These are phyloP conservation scores for Buxus sempervirens DNA, from an alignment of 164 flowering plant species.

Conservation along the genomic window DNA sequence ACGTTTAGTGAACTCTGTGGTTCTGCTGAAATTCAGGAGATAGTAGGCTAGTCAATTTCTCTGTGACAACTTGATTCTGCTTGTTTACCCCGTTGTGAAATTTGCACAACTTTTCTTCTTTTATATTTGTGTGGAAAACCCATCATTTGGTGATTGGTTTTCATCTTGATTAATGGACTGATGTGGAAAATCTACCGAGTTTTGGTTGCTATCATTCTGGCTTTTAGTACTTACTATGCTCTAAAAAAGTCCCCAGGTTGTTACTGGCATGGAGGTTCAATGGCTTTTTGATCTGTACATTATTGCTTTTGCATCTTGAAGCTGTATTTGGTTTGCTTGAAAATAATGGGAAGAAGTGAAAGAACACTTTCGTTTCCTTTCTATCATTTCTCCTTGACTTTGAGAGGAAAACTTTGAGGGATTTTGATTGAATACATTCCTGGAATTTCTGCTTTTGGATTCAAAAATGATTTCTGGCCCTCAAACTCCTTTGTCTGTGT, in stretches of 20 bases:
- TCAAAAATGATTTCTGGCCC: too few species aligned
- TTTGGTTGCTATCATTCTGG: background rate
- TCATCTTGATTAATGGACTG: background rate
- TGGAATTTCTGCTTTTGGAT: too few species aligned
- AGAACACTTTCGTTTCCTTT: too few species aligned
- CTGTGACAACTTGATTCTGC: background rate
- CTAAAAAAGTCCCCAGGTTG: background rate
- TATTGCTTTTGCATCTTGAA: too few species aligned
- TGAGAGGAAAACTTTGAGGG: too few species aligned
- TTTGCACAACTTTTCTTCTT: background rate
- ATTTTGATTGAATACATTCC: too few species aligned
- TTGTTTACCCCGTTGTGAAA: background rate
- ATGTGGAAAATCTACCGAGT: background rate
- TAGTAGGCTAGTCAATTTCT: background rate
- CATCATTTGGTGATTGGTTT: background rate
- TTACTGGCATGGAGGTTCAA: too few species aligned
- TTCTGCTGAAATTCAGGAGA: background rate
- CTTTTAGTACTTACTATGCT: background rate
- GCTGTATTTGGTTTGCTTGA: too few species aligned
- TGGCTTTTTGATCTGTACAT: too few species aligned
- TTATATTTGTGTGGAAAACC: background rate
- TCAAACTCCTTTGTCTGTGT: too few species aligned
- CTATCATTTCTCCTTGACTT: too few species aligned
- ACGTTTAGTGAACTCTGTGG: background rate
- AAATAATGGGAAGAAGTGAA: too few species aligned